Evolutionary conservation across 2,329 filamentous ascomycete species (phyloP).

Genomic region (Apiospora aurea): DNA sequence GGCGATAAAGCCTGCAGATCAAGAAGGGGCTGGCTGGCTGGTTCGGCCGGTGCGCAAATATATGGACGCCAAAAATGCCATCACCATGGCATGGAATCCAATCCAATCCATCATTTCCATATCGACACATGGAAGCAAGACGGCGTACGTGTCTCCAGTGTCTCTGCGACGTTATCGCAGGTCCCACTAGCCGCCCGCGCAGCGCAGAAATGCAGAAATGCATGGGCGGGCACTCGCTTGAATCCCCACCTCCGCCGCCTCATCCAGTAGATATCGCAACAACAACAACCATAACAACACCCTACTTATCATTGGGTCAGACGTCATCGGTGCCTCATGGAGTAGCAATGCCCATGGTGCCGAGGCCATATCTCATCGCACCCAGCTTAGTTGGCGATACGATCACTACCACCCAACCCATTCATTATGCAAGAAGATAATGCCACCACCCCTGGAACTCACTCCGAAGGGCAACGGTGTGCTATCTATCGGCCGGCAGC

Average conservation of each 20-base stretch:
- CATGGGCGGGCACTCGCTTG: background rate
- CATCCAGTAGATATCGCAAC: conserved; percentile 2
- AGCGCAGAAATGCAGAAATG: background rate
- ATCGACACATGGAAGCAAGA: background rate
- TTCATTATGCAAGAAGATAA: background rate
- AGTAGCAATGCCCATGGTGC: conserved; percentile 1
- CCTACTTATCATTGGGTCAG: background rate
- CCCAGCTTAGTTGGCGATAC: background rate
- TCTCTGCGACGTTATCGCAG: conserved; percentile 18
- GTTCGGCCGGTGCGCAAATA: background rate
- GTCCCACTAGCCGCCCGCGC: background rate
- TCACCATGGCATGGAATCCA: background rate
- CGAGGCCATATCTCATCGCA: conserved; percentile 6
- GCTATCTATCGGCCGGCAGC: background rate
- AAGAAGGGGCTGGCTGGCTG: background rate
- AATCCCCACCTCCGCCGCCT: conserved; percentile 5
- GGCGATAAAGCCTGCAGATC: background rate
- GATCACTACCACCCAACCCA: background rate
- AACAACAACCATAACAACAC: background rate
- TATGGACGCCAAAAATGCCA: background rate
- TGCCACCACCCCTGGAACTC: background rate
- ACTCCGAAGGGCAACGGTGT: background rate
- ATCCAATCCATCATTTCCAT: background rate
- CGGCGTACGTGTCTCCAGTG: conserved; percentile 6
- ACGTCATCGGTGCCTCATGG: conserved; percentile 8